These are phyloP conservation scores for Chaetomidium leptoderma DNA, from an alignment of 495 filamentous ascomycete species.

Conservation along the genomic window DNA sequence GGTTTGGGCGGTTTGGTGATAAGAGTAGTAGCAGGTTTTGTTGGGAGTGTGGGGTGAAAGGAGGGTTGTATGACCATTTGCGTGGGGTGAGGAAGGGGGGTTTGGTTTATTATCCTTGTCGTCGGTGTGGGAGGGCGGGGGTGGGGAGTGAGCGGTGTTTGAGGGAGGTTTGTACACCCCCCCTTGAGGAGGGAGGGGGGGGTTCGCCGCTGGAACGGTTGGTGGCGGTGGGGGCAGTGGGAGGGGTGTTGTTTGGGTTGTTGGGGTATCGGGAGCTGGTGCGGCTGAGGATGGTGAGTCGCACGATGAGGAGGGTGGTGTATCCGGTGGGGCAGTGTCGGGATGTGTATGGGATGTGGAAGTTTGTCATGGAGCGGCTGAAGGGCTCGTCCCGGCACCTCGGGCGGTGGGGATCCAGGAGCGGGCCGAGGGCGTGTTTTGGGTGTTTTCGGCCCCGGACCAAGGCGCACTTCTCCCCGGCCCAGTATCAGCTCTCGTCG, in stretches of 20 bases:
- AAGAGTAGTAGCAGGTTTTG: constrained; percentile 9
- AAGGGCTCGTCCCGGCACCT: background rate
- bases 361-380: background rate
- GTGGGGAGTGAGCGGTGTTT: background rate
- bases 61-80: background rate
- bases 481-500: background rate
- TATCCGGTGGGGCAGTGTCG: background rate
- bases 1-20: background rate
- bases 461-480: background rate
- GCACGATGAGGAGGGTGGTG: background rate
- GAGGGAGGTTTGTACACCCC: background rate
- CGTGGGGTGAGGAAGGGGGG: constrained; percentile 1
- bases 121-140: background rate
- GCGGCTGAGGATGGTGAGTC: background rate
- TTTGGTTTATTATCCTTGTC: constrained; percentile 8
- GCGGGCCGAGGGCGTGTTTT: background rate
- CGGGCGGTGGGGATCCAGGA: background rate
- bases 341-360: constrained; percentile 2
- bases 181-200: background rate
- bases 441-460: constrained; percentile 6
- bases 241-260: constrained; percentile 7
- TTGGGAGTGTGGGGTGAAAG: constrained; percentile 15
- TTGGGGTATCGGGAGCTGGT: constrained; percentile 11
- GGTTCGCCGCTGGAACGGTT: background rate
- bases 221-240: constrained; percentile 6